phyloP scores from a whole-genome alignment of 768 basidiomycete genomes.

The Suillus bovinus region DNA sequence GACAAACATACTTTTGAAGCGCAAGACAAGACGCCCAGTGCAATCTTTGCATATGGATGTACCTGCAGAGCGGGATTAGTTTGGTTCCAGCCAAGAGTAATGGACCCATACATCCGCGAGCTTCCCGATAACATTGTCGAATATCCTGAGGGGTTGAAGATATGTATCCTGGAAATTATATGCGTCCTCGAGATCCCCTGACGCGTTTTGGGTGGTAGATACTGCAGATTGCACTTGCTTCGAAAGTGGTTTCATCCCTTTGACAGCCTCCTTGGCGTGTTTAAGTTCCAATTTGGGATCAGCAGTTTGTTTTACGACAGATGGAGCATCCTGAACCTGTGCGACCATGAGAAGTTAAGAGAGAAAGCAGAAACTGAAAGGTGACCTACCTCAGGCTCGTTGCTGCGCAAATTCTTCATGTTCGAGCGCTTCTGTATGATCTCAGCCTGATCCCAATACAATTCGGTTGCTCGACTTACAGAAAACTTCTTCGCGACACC shows the following conservation, averaged over 20 bases:
- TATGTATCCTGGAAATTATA: too few relatives aligned
- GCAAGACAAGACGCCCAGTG: not conserved
- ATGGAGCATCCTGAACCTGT: not conserved
- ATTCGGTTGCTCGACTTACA: not conserved
- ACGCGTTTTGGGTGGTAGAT: too few relatives aligned
- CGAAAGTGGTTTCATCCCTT: too few relatives aligned
- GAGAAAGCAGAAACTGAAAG: too few relatives aligned
- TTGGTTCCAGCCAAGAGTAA: not conserved
- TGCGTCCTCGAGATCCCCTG: too few relatives aligned
- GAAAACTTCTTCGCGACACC: not conserved
- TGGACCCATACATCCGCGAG: not conserved
- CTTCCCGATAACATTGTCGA: not conserved
- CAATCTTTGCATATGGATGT: slow-evolving; percentile 10
- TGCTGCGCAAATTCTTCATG: too few relatives aligned
- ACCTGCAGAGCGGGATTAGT: not conserved
- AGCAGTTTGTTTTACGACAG: not conserved
- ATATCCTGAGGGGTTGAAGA: too few relatives aligned
- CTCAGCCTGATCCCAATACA: not conserved
- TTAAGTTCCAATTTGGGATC: too few relatives aligned
- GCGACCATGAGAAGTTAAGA: not conserved
- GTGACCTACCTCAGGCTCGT: not conserved
- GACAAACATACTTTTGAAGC: not conserved
- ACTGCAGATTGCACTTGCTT: too few relatives aligned
- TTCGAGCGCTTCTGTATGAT: not conserved
- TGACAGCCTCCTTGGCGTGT: too few relatives aligned